Percentiles rank a stretch among this genome's conserved stretches.
Conservation (phyloP, 306 rosid species). For the Ormosia semicastrata region DNA sequence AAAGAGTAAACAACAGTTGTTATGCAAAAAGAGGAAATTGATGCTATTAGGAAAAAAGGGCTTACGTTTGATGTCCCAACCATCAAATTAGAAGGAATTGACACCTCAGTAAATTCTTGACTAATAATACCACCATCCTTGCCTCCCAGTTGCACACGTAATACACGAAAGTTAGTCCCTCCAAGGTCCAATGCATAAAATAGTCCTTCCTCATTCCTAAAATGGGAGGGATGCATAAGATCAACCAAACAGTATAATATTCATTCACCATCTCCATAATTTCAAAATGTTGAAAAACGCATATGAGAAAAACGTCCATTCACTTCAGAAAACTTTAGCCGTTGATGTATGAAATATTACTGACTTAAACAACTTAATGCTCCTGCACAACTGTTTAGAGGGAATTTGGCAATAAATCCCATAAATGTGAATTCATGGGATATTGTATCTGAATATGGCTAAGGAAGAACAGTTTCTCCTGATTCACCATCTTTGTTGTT, state of each 20-base stretch:
- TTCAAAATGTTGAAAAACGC: neutral
- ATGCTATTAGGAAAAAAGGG: neutral
- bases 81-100: conserved; percentile 85
- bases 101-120: conserved; percentile 76
- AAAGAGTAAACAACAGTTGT: neutral
- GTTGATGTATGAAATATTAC: neutral
- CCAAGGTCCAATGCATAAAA: conserved; percentile 97
- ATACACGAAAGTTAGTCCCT: conserved; percentile 94
- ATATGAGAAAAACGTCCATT: neutral
- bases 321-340: neutral
- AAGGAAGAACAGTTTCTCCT: neutral
- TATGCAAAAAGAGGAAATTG: neutral
- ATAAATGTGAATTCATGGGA: neutral
- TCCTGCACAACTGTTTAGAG: neutral
- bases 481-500: neutral
- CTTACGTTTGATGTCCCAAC: conserved; percentile 76
- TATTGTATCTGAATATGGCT: neutral
- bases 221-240: neutral
- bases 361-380: neutral
- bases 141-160: conserved; percentile 90
- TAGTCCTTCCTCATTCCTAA: conserved; percentile 81
- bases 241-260: neutral
- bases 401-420: neutral
- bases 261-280: neutral
- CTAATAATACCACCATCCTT: conserved; percentile 52